Percentiles rank a stretch among this genome's conserved stretches.
Evolutionary conservation across 441 rosid species (phyloP).

Genomic region (Manihot esculenta): DNA sequence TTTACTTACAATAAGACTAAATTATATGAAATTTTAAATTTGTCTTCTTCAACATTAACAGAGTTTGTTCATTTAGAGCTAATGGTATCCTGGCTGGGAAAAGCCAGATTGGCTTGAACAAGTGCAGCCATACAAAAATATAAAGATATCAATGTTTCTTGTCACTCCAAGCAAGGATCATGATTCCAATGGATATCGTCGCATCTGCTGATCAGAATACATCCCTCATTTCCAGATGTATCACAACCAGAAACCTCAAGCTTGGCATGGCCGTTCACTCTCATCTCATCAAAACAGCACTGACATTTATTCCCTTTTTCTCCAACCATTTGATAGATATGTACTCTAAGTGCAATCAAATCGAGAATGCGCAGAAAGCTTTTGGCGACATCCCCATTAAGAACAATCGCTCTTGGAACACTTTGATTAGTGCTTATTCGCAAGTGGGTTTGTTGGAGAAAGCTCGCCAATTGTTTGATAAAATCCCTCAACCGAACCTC

Average conservation of each 20-base stretch:
- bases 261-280: slow-evolving; percentile 39
- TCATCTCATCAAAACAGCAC: slow-evolving; percentile 37
- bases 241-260: slow-evolving; percentile 28
- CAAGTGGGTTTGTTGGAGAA: slow-evolving; percentile 24
- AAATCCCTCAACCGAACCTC: slow-evolving; percentile 43
- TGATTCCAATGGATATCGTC: neutral
- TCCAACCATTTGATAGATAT: slow-evolving; percentile 34
- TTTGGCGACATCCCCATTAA: slow-evolving; percentile 36
- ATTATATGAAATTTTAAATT: too few relatives aligned
- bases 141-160: neutral
- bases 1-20: too few relatives aligned
- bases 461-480: slow-evolving; percentile 37
- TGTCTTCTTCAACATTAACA: too few relatives aligned
- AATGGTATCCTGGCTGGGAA: too few relatives aligned
- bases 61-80: too few relatives aligned
- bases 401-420: slow-evolving; percentile 40
- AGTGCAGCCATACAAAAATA: too few relatives aligned
- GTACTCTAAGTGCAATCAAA: slow-evolving; percentile 39
- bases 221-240: slow-evolving; percentile 29
- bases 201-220: too few relatives aligned
- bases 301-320: slow-evolving; percentile 27
- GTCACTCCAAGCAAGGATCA: neutral
- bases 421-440: slow-evolving; percentile 17
- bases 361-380: slow-evolving; percentile 24
- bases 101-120: too few relatives aligned